Base-by-base conservation (phyloP, 2,329 filamentous ascomycete species). In the Neoascochyta sp. region DNA sequence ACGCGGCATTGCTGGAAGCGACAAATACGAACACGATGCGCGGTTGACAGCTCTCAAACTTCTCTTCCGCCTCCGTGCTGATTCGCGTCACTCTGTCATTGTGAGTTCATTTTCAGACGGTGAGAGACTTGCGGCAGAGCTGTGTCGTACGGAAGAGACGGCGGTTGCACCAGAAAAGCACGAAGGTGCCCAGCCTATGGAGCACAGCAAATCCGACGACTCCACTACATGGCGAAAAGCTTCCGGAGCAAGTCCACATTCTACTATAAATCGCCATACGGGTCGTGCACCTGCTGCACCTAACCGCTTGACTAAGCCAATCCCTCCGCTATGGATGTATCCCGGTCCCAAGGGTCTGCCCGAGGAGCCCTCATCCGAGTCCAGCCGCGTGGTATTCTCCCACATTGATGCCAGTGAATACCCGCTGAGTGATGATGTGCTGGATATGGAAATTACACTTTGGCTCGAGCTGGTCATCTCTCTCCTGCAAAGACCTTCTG, bases 31-130 rank as follows among this genome's bases (percentile, higher is more conserved):
- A 9, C 56, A 46, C 23, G 63, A 65, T 43, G 62, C 62, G 18
- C 55, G 63, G 4, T 45, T 66, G 24, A 56, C 56, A 9, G 57
- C 60, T 5, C 45, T 66, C 7, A 63, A 61, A 30, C 42, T 64
- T 23, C 68, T 95, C 2, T 90, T 93, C 56, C 79, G 89, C 23
- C 67, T 95, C 16, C 78, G 89, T 36, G 86, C 87, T 13, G 87
- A 95, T 61, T 86, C 83, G 57, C 78, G 83, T 7, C 78, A 89
- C 44, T 76, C 81, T 24, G 74, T 95, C 4, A 86, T 83, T 35
- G 68, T 95, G 30, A 79, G 79, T 6, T 65, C 76, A 18, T 75
- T 78, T 16, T 78, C 82, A 2, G 86, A 94, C 55, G 83, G 80
- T 16, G 78, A 82, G 43, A 78, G 78, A 30, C 68, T 95, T 14